phyloP scores from a whole-genome alignment of 2,329 filamentous ascomycete genomes.

The Microdochium bolleyi region DNA sequence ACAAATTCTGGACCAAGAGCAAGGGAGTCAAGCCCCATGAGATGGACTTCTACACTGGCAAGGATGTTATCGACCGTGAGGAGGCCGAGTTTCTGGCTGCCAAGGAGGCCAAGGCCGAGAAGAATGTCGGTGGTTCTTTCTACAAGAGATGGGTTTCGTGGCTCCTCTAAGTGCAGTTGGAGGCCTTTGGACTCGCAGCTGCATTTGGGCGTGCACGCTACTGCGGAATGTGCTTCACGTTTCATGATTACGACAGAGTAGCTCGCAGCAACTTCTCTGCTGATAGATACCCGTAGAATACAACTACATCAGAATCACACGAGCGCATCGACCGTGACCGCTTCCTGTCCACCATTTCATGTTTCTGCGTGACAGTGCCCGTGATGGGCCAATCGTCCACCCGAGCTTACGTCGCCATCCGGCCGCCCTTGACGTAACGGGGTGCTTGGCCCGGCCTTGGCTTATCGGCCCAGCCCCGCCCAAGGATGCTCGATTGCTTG shows the following conservation, averaged over 20 bases:
- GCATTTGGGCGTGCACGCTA: neutral
- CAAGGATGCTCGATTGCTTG: neutral
- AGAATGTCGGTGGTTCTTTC: constrained; percentile 34
- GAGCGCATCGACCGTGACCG: neutral
- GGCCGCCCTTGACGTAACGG: neutral
- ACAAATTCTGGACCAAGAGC: constrained; percentile 50
- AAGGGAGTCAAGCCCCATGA: constrained; percentile 47
- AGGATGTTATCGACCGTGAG: constrained; percentile 65
- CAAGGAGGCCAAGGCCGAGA: constrained; percentile 30
- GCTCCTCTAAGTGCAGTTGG: constrained; percentile 41
- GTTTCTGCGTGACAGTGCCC: neutral
- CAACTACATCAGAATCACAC: neutral
- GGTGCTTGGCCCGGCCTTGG: neutral
- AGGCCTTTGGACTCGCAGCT: neutral
- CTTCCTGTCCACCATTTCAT: neutral
- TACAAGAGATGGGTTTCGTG: constrained; percentile 51
- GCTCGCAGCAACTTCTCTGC: neutral
- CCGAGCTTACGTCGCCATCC: neutral
- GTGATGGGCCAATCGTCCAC: neutral
- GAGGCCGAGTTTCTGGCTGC: constrained; percentile 60
- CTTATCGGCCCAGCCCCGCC: neutral
- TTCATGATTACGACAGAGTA: neutral
- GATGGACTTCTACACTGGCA: constrained; percentile 65
- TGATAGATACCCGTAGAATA: neutral
- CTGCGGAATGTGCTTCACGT: neutral